Base-by-base conservation (phyloP, 1,284 basidiomycete genomes). In the Inonotus hispidus region DNA sequence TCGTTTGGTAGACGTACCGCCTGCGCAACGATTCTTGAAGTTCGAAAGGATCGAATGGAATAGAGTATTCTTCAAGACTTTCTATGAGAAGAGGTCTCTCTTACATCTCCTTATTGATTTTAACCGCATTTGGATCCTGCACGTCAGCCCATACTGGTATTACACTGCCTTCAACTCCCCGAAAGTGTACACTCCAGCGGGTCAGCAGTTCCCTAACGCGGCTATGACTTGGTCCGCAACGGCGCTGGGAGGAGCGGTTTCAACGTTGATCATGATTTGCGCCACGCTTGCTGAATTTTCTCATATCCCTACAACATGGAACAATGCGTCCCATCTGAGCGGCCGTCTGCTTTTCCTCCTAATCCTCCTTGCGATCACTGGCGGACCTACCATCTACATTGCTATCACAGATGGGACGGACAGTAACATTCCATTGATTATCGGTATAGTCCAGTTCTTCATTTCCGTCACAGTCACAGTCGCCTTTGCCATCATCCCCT, bases 221-320 rank as follows among this genome's bases (percentile, higher is more conserved):
- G 83, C 90, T 6, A 95, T 97, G 93, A 86, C 86, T 2, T 95
- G 91, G 92, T 94, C 92, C n/a, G 92, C 92, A 52, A 85, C 87
- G 27, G 95, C 93, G 10, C 81, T 98, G 7, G 95, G 95, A 61
- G 95, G 95, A 61, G 91, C 88, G 11, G 93, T 97, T 60, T 85
- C 94, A 3, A 92, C 93, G 10, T 60, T 84, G 58, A 95, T 97
- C 78, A 95, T 95, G 93, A 88, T 96, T 65, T 73, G 82, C 57
- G 95, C 95, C 32, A 97, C 95, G 14, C 73, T 95, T 29, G 91
- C 92, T 67, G 95, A 98, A 74, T 96, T 95, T 72, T 84, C 88
- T 62, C 95, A 95, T 77, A 95, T 96, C 66, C 95, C 95, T n/a
- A 95, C 94, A 1, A 95, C 92, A 16, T 97, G 95, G 95, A 93